A percentile compares a stretch with the other conserved stretches of the same genome.
Evolutionary conservation across 108 stramenopile species (phyloP).

Genomic region (Cyclotella choctawhatcheeana): DNA sequence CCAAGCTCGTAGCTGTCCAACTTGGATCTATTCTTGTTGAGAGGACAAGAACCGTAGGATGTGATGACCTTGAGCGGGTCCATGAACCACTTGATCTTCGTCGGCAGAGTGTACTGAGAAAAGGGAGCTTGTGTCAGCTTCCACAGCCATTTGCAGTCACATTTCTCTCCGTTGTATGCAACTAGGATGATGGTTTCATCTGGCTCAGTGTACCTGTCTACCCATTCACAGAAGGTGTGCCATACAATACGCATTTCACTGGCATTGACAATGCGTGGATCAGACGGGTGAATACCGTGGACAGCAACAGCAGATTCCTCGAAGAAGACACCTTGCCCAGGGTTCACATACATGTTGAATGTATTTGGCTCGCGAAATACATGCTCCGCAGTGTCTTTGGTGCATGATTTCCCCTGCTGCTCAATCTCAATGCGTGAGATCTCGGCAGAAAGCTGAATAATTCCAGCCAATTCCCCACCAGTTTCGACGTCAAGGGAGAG

Average conservation of each 20-base stretch:
- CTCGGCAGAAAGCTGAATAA: constrained; percentile 20
- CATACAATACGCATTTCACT: not conserved
- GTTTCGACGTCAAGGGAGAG: constrained; percentile 18
- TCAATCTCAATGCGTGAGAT: not conserved
- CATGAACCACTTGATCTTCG: not conserved
- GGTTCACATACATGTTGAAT: not conserved
- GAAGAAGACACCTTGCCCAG: not conserved
- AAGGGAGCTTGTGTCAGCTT: constrained; percentile 10
- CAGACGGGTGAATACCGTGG: not conserved
- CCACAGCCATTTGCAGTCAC: constrained; percentile 19
- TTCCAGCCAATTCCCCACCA: constrained; percentile 11
- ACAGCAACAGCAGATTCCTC: not conserved
- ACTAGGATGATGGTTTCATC: no score
- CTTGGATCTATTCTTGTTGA: not conserved
- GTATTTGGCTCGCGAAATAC: not conserved
- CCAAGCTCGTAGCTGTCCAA: constrained; percentile 20
- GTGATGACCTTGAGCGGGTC: constrained; percentile 2
- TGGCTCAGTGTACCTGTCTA: no score
- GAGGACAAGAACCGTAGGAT: not conserved
- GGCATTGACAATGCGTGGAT: not conserved
- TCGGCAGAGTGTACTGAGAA: not conserved
- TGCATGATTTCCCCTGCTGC: not conserved
- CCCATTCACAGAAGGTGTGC: not conserved
- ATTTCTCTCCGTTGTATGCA: constrained; percentile 13
- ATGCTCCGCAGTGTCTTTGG: not conserved